These are phyloP conservation scores for Caryopteris hybrid DNA, from an alignment of 305 asterid species.

Conservation along the genomic window DNA sequence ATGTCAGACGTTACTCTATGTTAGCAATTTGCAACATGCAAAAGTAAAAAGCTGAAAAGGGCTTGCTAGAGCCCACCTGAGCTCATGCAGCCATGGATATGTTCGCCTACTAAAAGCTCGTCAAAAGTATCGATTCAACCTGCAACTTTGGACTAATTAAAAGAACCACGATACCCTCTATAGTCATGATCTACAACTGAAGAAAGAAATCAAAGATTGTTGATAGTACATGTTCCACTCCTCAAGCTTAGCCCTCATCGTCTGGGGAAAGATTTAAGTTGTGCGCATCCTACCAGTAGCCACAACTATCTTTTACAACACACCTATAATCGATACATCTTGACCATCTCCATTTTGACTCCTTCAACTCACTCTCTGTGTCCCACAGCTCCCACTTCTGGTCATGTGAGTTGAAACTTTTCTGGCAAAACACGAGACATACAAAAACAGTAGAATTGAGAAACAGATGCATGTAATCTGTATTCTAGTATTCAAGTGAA, in stretches of 20 bases:
- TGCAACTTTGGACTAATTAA: constrained; percentile 16
- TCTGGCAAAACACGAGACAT: too few relatives aligned
- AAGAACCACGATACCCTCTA: too few relatives aligned
- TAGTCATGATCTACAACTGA: constrained; percentile 7
- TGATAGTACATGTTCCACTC: constrained; percentile 17
- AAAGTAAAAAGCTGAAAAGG: neutral
- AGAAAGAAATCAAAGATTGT: constrained; percentile 5
- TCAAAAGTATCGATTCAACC: constrained; percentile 7
- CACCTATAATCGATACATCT: neutral
- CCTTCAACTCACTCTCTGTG: too few relatives aligned
- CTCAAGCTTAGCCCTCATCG: neutral
- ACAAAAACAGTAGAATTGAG: neutral
- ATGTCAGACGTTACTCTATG: neutral
- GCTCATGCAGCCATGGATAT: too few relatives aligned
- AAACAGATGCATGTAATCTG: neutral
- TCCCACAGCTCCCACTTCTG: too few relatives aligned
- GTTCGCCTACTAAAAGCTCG: constrained; percentile 8
- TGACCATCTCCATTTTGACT: neutral
- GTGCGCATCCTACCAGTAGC: neutral
- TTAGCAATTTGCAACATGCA: neutral
- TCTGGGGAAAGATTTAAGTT: neutral
- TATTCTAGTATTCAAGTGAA: neutral
- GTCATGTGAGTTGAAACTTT: too few relatives aligned
- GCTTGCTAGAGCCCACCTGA: neutral
- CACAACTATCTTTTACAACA: neutral